These are phyloP conservation scores for Cryptosporidium canis DNA, from an alignment of 169 alveolate genomes.

Conservation along the genomic window DNA sequence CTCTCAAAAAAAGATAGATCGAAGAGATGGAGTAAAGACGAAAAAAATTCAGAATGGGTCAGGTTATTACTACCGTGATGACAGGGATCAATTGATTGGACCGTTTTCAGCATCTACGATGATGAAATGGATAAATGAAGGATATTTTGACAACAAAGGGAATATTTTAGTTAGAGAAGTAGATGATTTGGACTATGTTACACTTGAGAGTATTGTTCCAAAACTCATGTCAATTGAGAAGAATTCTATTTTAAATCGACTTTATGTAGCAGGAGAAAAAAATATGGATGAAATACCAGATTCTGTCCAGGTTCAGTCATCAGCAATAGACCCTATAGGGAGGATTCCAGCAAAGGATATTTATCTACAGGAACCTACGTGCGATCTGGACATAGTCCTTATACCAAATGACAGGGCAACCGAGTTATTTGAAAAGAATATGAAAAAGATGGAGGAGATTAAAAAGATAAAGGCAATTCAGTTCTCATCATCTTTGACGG, in stretches of 20 bases:
- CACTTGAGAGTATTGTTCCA: constrained; percentile 57
- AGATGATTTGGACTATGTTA: constrained; percentile 60
- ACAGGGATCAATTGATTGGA: constrained; percentile 53
- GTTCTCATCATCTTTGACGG: constrained; percentile 43
- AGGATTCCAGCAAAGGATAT: constrained; percentile 69
- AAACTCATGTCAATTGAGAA: constrained; percentile 29
- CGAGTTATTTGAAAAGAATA: constrained; percentile 51
- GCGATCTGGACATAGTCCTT: constrained; percentile 55
- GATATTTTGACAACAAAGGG: constrained; percentile 66
- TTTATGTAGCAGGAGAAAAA: constrained; percentile 23
- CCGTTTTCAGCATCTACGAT: constrained; percentile 54
- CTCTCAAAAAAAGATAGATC: constrained; percentile 24
- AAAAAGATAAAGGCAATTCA: constrained; percentile 53
- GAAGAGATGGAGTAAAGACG: neutral
- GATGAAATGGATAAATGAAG: constrained; percentile 53
- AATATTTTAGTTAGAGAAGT: constrained; percentile 28
- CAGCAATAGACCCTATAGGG: constrained; percentile 67
- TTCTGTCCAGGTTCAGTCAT: constrained; percentile 16
- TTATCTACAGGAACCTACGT: constrained; percentile 65
- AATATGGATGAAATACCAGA: neutral
- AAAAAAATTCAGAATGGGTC: neutral
- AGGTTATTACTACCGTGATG: constrained; percentile 53
- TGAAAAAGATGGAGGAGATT: constrained; percentile 58
- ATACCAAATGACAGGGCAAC: constrained; percentile 56
- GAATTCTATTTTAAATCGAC: constrained; percentile 19